These are phyloP conservation scores for Zygotorulaspora chibaensis DNA, from an alignment of 805 yeast species.

Conservation along the genomic window DNA sequence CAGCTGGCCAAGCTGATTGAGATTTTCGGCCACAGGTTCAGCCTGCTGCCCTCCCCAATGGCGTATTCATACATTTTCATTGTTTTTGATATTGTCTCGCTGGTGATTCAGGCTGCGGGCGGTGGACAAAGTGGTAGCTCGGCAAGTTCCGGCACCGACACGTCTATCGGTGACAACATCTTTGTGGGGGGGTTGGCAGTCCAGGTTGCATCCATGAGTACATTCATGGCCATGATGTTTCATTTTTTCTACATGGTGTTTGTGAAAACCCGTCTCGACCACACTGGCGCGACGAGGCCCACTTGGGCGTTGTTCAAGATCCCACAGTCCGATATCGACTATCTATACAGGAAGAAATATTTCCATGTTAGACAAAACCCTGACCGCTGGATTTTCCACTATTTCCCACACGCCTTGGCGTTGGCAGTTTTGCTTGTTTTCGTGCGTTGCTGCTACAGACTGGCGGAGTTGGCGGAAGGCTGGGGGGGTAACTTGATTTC, in stretches of 20 bases:
- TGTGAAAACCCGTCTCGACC: conserved; percentile 25
- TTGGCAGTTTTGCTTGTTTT: conserved; percentile 50
- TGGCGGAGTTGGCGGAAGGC: conserved; percentile 59
- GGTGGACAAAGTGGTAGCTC: conserved; percentile 66
- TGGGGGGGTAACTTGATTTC: conserved; percentile 64
- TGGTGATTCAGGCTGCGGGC: conserved; percentile 68
- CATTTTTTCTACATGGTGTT: conserved; percentile 44
- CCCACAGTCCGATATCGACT: conserved; percentile 21
- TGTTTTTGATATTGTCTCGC: conserved; percentile 57
- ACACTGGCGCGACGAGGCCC: conserved; percentile 17
- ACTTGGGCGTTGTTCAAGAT: conserved; percentile 16
- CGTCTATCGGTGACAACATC: conserved; percentile 31
- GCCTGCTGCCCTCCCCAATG: conserved; percentile 38
- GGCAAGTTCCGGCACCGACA: conserved; percentile 15
- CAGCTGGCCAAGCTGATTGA: conserved; percentile 63
- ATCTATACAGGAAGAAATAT: conserved; percentile 27
- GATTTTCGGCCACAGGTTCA: conserved; percentile 52
- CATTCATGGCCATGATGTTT: conserved; percentile 50
- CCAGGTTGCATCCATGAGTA: conserved; percentile 66
- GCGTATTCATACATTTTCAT: conserved; percentile 55
- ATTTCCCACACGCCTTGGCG: conserved; percentile 44
- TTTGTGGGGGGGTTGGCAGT: conserved; percentile 77
- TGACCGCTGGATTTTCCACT: conserved; percentile 36
- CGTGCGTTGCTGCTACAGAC: conserved; percentile 67
- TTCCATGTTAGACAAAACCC: conserved; percentile 27